A percentile compares a stretch with the other conserved stretches of the same genome.
Conservation (phyloP, 768 basidiomycete genomes). For the Pluteus cervinus region DNA sequence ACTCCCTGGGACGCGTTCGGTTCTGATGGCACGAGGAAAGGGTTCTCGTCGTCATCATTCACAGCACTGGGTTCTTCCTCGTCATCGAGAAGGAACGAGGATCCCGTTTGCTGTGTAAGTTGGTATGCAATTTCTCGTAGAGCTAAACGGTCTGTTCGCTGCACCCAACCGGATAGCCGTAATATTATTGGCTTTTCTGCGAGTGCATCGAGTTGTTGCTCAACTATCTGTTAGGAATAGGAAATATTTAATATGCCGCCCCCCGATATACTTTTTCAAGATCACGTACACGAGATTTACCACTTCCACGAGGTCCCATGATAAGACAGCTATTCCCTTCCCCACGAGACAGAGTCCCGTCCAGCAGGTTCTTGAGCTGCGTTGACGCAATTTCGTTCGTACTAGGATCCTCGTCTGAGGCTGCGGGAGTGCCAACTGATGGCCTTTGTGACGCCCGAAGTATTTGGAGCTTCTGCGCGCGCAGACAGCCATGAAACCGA, state of each 20-base stretch:
- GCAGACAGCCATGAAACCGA: neutral
- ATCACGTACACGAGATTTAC: conserved; percentile 68
- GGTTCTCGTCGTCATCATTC: conserved; percentile 40
- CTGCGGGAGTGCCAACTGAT: conserved; percentile 6
- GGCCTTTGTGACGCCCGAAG: conserved; percentile 6
- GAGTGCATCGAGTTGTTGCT: conserved; percentile 45
- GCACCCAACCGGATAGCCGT: conserved; percentile 79
- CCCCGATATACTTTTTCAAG: too few species aligned
- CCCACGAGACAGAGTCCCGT: conserved; percentile 69
- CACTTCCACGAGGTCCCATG: conserved; percentile 79
- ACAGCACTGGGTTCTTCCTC: too few species aligned
- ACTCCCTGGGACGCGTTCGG: conserved; percentile 21
- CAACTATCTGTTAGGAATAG: conserved; percentile 43
- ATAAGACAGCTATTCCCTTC: conserved; percentile 94
- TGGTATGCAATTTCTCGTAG: conserved; percentile 89
- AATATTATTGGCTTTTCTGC: conserved; percentile 60
- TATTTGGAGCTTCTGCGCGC: conserved; percentile 10
- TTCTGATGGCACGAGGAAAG: too few species aligned
- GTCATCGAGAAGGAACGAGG: conserved; percentile 38
- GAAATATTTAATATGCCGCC: conserved; percentile 5
- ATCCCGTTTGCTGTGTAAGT: conserved; percentile 70
- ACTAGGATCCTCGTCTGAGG: conserved; percentile 27
- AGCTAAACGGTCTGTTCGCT: conserved; percentile 84
- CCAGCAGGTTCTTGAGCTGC: conserved; percentile 58
- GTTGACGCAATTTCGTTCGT: conserved; percentile 48